Base-by-base conservation (phyloP, 176 grass and related monocot genomes). In the Raddia guianensis region DNA sequence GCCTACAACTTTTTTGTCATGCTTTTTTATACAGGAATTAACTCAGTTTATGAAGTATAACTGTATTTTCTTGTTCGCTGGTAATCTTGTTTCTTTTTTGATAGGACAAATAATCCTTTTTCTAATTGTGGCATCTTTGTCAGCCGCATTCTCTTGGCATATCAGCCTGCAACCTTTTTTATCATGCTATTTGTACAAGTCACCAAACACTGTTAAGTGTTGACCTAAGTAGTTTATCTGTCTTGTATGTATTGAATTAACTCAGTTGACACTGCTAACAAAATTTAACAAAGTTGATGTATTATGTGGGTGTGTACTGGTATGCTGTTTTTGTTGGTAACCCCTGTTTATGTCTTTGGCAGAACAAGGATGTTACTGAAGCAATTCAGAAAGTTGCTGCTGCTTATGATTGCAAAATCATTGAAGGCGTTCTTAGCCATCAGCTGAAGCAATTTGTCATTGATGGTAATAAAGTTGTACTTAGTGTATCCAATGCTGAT, bases 391-490 rank as follows among this genome's bases (percentile, higher is more conserved):
- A 99, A 84, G 97, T 96, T 65, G 97, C 91, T 54, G 82, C 89
- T 79, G 97, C 97, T 32, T 96, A 95, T 78, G 93, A 96, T 68
- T 99, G 97, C 82, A 99, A 99, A 86, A 99, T 99, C 62, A 89
- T 99, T 8, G 97, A 99, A 90, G 97, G 93, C 68, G 93, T 99
- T 63, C 91, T 99, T 74, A 99, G 93, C 59, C 97, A 99, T 84
- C 97, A 99, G 80, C 89, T 99, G 21, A 99, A 99, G 70, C 97
- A 99, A 40, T 99, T 99, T 55, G 97, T 99, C 43, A 99, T 99
- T 35, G 97, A 99, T 74, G 91, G 97, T 65, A 99, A 99, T 80
- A 99, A 99, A 80, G 89, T 94, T 4, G 90, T 99, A 7, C 82
- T 99, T 61, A 99, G 93, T 73, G 82, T 93, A 34, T 80, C 86